phyloP scores from a whole-genome alignment of 1,284 basidiomycete genomes.

The Vanrija sp. region DNA sequence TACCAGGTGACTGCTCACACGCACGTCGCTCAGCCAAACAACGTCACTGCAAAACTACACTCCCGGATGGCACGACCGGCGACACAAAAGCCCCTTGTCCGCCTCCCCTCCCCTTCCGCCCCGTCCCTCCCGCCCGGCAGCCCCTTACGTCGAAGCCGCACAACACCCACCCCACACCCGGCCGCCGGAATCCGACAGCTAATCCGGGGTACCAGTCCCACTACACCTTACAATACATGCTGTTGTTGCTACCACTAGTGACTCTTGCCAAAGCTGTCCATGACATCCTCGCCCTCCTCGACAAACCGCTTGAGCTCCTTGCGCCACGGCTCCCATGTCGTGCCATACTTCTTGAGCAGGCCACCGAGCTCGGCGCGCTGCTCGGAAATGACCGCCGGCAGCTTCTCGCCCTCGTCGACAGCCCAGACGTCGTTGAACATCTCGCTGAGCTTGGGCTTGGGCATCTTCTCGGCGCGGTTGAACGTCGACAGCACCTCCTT shows the following conservation, averaged over 20 bases:
- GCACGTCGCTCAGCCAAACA: too few relatives aligned
- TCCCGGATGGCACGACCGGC: too few relatives aligned
- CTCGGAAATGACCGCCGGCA: conserved; percentile 78
- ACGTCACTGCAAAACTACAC: conserved; percentile 1
- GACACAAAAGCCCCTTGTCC: too few relatives aligned
- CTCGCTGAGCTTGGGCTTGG: conserved; percentile 66
- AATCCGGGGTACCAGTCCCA: too few relatives aligned
- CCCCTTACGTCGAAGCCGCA: too few relatives aligned
- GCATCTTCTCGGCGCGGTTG: conserved; percentile 68
- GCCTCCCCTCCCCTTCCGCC: too few relatives aligned
- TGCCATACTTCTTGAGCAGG: conserved; percentile 77
- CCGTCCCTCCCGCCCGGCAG: too few relatives aligned
- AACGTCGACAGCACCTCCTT: conserved; percentile 72
- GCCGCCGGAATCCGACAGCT: too few relatives aligned
- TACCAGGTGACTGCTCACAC: too few relatives aligned
- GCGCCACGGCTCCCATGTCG: conserved; percentile 76
- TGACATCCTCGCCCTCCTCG: conserved; percentile 67
- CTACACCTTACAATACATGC: not conserved
- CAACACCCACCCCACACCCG: too few relatives aligned
- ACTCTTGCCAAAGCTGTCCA: conserved; percentile 37
- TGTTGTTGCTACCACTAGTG: not conserved
- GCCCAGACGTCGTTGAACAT: conserved; percentile 78
- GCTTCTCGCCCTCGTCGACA: conserved; percentile 58
- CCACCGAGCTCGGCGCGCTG: conserved; percentile 72
- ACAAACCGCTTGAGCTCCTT: conserved; percentile 75